Conservation (phyloP, 805 yeast genomes). For the Wickerhamomyces subpelliculosus region DNA sequence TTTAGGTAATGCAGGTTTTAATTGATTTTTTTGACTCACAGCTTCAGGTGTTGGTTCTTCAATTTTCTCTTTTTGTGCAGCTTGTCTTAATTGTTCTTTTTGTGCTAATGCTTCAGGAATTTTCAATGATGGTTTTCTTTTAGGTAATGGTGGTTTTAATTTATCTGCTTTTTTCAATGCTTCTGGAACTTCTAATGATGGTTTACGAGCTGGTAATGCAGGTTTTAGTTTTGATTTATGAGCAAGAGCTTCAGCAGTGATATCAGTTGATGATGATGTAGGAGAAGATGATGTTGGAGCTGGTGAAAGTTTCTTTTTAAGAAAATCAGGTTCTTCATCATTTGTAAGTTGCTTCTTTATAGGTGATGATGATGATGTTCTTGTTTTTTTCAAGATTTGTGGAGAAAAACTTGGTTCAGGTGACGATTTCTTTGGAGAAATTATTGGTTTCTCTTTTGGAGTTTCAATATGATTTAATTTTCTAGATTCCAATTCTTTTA, state of each 20-base stretch:
- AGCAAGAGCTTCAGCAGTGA: background rate
- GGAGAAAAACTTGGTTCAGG: constrained; percentile 5
- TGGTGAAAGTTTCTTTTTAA: constrained; percentile 1
- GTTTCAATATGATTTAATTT: constrained; percentile 9
- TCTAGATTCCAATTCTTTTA: constrained; percentile 9
- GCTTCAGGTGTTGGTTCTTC: constrained; percentile 10
- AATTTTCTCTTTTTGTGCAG: background rate
- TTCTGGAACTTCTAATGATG: constrained; percentile 15
- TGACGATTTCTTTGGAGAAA: background rate
- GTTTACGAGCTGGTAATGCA: constrained; percentile 13
- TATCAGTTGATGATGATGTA: constrained; percentile 1
- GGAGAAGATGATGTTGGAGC: background rate
- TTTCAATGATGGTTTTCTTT: constrained; percentile 14
- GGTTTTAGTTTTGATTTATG: constrained; percentile 14
- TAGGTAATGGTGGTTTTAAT: constrained; percentile 17
- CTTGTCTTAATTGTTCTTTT: constrained; percentile 2
- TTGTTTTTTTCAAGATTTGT: constrained; percentile 13
- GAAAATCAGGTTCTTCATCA: constrained; percentile 3
- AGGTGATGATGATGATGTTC: constrained; percentile 11
- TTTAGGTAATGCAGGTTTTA: constrained; percentile 13
- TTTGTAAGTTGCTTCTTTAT: background rate
- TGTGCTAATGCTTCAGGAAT: constrained; percentile 17
- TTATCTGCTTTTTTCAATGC: constrained; percentile 10
- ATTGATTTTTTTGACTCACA: constrained; percentile 2
- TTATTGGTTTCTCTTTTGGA: background rate